Conservation (phyloP, 176 grass and related monocot genomes). For the Hyparrhenia diplandra region DNA sequence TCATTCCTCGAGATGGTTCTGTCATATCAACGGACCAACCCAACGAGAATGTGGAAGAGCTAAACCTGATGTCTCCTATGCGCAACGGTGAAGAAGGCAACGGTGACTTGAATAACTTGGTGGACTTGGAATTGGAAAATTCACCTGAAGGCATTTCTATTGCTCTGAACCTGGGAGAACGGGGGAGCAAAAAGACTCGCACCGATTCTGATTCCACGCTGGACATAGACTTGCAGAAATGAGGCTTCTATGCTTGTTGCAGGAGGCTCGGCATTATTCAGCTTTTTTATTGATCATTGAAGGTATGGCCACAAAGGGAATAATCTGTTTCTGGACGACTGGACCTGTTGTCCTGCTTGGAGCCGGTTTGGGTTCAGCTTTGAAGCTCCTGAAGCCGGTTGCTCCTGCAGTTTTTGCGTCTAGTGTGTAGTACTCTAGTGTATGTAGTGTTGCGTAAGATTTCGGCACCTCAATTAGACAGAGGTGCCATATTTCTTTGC, state of each 20-base stretch:
- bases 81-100: slow-evolving; percentile 42
- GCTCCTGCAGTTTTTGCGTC: slow-evolving; percentile 24
- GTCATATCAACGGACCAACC: slow-evolving; percentile 34
- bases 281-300: slow-evolving; percentile 13
- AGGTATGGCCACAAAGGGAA: slow-evolving; percentile 8
- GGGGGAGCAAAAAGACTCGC: slow-evolving; percentile 54
- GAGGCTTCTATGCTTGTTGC: background rate
- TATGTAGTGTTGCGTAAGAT: background rate
- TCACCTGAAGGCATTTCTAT: slow-evolving; percentile 57
- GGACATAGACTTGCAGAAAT: slow-evolving; percentile 64
- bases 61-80: slow-evolving; percentile 59
- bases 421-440: background rate
- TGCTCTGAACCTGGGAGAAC: slow-evolving; percentile 62
- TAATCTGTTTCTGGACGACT: slow-evolving; percentile 2
- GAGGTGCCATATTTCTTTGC: background rate
- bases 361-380: background rate
- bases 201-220: slow-evolving; percentile 45
- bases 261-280: background rate
- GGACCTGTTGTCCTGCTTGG: background rate
- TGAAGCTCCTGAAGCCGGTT: slow-evolving; percentile 7
- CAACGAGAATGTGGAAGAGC: slow-evolving; percentile 70
- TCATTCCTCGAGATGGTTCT: slow-evolving; percentile 42
- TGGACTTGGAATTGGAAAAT: slow-evolving; percentile 27
- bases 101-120: slow-evolving; percentile 30
- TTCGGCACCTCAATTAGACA: background rate